Conservation (phyloP, 495 filamentous ascomycete genomes). For the Penicillium coffeae region DNA sequence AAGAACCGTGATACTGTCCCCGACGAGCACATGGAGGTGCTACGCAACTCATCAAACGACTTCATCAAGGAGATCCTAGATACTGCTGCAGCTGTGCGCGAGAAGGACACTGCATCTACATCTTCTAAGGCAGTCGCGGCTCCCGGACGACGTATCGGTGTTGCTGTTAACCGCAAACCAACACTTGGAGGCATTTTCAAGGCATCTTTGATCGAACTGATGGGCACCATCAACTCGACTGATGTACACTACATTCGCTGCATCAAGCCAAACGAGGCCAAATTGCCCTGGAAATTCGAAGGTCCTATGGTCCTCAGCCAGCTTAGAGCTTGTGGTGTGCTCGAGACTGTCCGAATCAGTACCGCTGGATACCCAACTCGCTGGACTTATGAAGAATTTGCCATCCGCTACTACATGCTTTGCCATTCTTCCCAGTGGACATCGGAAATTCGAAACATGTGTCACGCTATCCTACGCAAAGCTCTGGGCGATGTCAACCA, state of each 20-base stretch:
- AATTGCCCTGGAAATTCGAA: slow-evolving; percentile 96
- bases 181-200: slow-evolving; percentile 99
- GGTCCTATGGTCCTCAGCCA: slow-evolving; percentile 99
- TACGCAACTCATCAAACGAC: slow-evolving; percentile 75
- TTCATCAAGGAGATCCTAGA: slow-evolving; percentile 85
- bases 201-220: slow-evolving; percentile 94
- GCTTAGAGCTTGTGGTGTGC: slow-evolving; percentile 94
- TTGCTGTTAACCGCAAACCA: slow-evolving; percentile 91
- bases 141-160: slow-evolving; percentile 78
- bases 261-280: slow-evolving; percentile 98
- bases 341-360: slow-evolving; percentile 97
- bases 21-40: slow-evolving; percentile 93
- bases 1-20: slow-evolving; percentile 99
- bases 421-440: slow-evolving; percentile 90
- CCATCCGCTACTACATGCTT: slow-evolving; percentile 96
- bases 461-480: slow-evolving; percentile 82
- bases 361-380: slow-evolving; percentile 96
- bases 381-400: slow-evolving; percentile 99
- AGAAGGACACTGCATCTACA: slow-evolving; percentile 78
- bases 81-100: slow-evolving; percentile 77
- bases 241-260: slow-evolving; percentile 99
- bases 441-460: slow-evolving; percentile 88
- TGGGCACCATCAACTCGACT: slow-evolving; percentile 95
- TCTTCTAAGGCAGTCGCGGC: slow-evolving; percentile 63
- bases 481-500: slow-evolving; percentile 79